Evolutionary conservation across 148 eudicot genomes (phyloP).

Genomic region (Bassia scoparia): DNA sequence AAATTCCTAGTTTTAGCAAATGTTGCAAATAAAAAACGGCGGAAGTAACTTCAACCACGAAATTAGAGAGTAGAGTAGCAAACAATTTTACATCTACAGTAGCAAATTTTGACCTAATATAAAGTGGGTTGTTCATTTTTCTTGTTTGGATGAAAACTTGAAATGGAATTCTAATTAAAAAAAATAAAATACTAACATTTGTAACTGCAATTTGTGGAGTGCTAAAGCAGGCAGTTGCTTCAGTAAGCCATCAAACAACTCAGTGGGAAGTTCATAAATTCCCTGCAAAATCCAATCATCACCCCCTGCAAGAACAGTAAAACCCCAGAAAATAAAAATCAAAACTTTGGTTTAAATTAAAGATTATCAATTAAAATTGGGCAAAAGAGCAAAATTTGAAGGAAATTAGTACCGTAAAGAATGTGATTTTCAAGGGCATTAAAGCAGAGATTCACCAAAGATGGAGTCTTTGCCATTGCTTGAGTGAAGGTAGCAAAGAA

Average conservation of each 20-base stretch:
- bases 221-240: conserved; percentile 59
- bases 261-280: conserved; percentile 57
- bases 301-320: conserved; percentile 34
- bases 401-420: conserved; percentile 20
- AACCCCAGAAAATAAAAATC: not conserved
- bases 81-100: too few species aligned
- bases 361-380: not conserved
- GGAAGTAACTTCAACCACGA: too few species aligned
- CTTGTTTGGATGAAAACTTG: not conserved
- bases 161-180: not conserved
- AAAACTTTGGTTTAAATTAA: not conserved
- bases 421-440: conserved; percentile 18
- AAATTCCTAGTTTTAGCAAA: too few species aligned
- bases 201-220: conserved; percentile 50
- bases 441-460: conserved; percentile 28
- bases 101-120: not conserved
- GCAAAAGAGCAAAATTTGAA: not conserved
- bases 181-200: conserved; percentile 35
- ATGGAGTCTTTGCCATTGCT: conserved; percentile 25
- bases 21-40: too few species aligned
- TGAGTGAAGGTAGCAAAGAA: not conserved
- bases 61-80: too few species aligned
- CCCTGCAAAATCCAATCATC: conserved; percentile 30
- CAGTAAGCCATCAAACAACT: conserved; percentile 64
- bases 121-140: not conserved